Evolutionary conservation across 129 eudicot genomes (phyloP).

Genomic region (Ambrosia artemisiifolia): DNA sequence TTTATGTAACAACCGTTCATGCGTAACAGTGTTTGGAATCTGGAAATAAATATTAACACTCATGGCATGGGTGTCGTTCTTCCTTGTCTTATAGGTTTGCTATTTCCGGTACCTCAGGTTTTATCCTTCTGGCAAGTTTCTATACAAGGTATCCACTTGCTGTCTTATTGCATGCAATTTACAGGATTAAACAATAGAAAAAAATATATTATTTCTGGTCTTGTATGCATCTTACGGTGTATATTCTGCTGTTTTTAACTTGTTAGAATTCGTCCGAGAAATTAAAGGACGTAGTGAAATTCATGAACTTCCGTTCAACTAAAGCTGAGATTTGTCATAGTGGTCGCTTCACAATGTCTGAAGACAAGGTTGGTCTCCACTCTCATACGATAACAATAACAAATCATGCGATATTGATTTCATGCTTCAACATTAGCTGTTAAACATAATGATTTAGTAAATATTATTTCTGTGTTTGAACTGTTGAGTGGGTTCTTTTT

Average conservation of each 20-base stretch:
- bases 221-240: conserved; percentile 17
- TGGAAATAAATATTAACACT: background rate
- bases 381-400: background rate
- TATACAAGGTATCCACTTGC: conserved; percentile 63
- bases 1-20: background rate
- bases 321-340: conserved; percentile 64
- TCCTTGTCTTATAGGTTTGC: conserved; percentile 69
- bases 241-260: conserved; percentile 22
- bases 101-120: conserved; percentile 91
- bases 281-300: conserved; percentile 76
- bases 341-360: conserved; percentile 85
- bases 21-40: background rate
- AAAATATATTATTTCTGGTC: background rate
- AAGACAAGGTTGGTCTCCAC: conserved; percentile 64
- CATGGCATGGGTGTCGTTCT: background rate
- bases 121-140: conserved; percentile 90
- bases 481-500: background rate
- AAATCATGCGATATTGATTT: background rate
- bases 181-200: background rate
- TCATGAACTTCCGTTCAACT: conserved; percentile 71
- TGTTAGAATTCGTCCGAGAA: conserved; percentile 84
- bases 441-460: background rate
- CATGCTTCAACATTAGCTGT: background rate
- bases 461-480: background rate
- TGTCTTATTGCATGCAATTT: conserved; percentile 14